A percentile compares a stretch with the other conserved stretches of the same genome.
Evolutionary conservation across 495 filamentous ascomycete species (phyloP).

Genomic region (Neurospora sp.): DNA sequence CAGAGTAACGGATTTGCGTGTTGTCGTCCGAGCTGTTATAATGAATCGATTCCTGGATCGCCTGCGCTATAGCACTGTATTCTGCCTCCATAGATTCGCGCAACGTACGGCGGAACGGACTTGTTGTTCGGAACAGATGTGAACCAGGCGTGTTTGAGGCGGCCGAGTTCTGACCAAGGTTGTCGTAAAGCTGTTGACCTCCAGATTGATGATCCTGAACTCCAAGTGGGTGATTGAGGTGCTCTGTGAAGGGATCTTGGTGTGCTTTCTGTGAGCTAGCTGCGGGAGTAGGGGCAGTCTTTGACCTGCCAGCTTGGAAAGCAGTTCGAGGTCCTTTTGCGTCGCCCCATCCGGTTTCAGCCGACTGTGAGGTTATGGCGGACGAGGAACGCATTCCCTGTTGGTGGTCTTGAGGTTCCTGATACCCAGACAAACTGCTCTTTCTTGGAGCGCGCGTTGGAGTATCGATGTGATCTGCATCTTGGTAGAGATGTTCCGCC

Average conservation of each 20-base stretch:
- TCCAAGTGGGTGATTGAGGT: not conserved
- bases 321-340: not conserved
- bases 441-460: not conserved
- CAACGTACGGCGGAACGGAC: constrained; percentile 46
- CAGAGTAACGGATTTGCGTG: constrained; percentile 17
- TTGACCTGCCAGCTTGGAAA: not conserved
- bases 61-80: constrained; percentile 12
- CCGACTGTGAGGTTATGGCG: not conserved
- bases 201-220: not conserved
- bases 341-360: not conserved
- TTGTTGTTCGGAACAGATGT: constrained; percentile 40
- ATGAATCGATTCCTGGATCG: constrained; percentile 12
- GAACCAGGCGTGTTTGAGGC: constrained; percentile 36
- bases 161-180: constrained; percentile 19
- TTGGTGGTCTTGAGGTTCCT: not conserved
- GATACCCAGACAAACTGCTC: not conserved
- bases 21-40: not conserved
- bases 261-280: not conserved
- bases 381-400: not conserved
- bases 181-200: constrained; percentile 4
- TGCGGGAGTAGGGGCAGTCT: not conserved
- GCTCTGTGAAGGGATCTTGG: constrained; percentile 3
- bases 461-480: not conserved
- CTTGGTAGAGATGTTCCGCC: constrained; percentile 5
- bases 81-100: constrained; percentile 29